These are phyloP conservation scores for Nephelium lappaceum DNA, from an alignment of 345 rosid species.

Conservation along the genomic window DNA sequence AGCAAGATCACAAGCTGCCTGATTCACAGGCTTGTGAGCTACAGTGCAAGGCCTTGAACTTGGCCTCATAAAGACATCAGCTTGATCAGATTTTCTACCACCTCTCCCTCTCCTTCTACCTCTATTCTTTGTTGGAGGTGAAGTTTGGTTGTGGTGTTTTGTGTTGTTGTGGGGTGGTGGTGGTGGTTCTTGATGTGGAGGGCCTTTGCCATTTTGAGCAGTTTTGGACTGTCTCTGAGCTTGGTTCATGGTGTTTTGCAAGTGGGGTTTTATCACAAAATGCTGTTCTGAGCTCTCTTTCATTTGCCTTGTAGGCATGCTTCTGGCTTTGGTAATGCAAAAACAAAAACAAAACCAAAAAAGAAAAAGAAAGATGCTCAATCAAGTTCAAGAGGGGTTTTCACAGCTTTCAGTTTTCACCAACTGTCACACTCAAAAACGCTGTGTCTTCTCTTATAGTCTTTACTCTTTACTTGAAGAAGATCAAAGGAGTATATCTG, in stretches of 20 bases:
- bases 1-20: conserved; percentile 30
- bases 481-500: conserved; percentile 22
- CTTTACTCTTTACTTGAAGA: conserved; percentile 23
- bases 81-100: conserved; percentile 91
- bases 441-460: conserved; percentile 22
- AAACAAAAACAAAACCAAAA: not conserved
- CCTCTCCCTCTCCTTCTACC: conserved; percentile 94
- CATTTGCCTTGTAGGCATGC: conserved; percentile 89
- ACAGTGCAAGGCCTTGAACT: conserved; percentile 91
- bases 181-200: conserved; percentile 42
- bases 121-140: conserved; percentile 68
- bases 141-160: conserved; percentile 53
- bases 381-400: conserved; percentile 12
- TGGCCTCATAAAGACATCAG: conserved; percentile 82
- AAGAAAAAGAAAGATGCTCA: conserved; percentile 12
- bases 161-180: conserved; percentile 19
- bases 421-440: conserved; percentile 32
- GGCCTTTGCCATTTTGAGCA: conserved; percentile 75
- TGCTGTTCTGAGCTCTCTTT: conserved; percentile 81
- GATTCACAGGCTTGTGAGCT: conserved; percentile 55
- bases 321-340: conserved; percentile 16
- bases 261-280: conserved; percentile 63
- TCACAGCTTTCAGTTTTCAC: conserved; percentile 22
- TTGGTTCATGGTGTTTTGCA: conserved; percentile 59
- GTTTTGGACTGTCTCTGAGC: conserved; percentile 58